phyloP scores from a whole-genome alignment of 148 eudicot genomes.

The Amaranthus palmeri region DNA sequence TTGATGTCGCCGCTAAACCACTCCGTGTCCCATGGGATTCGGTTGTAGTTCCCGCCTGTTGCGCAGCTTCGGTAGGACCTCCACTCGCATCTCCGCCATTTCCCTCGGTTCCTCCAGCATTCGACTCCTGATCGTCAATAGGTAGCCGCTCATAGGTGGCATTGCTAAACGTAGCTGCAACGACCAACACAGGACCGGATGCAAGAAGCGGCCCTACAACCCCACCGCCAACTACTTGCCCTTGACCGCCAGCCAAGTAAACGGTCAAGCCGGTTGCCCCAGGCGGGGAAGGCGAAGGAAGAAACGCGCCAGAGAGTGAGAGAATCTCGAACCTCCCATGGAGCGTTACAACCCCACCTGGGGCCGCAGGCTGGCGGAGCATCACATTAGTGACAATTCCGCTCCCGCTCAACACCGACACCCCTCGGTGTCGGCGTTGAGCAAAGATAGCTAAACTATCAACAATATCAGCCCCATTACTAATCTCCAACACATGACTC shows the following conservation, averaged over 20 bases:
- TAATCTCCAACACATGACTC: constrained; percentile 63
- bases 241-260: constrained; percentile 64
- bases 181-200: constrained; percentile 65
- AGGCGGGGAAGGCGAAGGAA: constrained; percentile 65
- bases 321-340: constrained; percentile 69
- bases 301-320: constrained; percentile 61
- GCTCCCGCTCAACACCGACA: constrained; percentile 58
- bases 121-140: constrained; percentile 36
- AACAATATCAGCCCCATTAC: constrained; percentile 46
- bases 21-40: constrained; percentile 28
- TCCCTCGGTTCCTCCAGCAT: constrained; percentile 2
- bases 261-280: constrained; percentile 64
- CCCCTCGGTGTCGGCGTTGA: constrained; percentile 53
- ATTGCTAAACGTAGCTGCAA: constrained; percentile 58
- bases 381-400: constrained; percentile 65
- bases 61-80: constrained; percentile 20
- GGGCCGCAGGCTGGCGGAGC: constrained; percentile 56
- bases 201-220: constrained; percentile 59
- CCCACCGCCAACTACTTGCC: constrained; percentile 69
- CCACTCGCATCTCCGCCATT: constrained; percentile 16
- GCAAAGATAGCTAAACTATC: constrained; percentile 52
- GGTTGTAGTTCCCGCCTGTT: constrained; percentile 18
- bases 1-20: background rate
- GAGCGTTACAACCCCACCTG: constrained; percentile 49
- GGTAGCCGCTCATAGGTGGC: constrained; percentile 63